Percentiles rank a stretch among this genome's conserved stretches.
Conservation (phyloP, 1,284 basidiomycete species). For the Trichosporon faecale region DNA sequence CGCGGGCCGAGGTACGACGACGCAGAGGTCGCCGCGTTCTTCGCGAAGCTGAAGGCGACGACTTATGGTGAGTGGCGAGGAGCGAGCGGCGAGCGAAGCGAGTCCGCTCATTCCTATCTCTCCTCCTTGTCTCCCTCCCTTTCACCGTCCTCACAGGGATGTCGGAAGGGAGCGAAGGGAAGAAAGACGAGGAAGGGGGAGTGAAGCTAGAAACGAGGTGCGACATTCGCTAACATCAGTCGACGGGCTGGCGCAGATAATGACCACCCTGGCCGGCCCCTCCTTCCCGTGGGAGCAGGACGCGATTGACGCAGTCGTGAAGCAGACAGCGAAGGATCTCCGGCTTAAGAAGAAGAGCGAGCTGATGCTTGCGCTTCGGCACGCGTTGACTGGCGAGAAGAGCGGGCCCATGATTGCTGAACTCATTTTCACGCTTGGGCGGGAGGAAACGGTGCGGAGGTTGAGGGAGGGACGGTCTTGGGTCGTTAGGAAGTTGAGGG, state of each 20-base stretch:
- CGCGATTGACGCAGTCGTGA: constrained; percentile 54
- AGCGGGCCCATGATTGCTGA: constrained; percentile 38
- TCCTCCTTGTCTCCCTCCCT: too few relatives aligned
- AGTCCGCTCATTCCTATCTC: too few relatives aligned
- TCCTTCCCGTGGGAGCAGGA: constrained; percentile 35
- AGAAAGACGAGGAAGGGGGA: too few relatives aligned
- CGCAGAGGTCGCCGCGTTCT: constrained; percentile 60
- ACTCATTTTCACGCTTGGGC: constrained; percentile 37
- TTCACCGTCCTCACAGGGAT: too few relatives aligned
- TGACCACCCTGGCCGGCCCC: constrained; percentile 19
- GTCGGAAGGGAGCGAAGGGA: too few relatives aligned
- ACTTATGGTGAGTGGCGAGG: constrained; percentile 54
- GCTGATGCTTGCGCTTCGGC: constrained; percentile 68
- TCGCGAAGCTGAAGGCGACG: constrained; percentile 53
- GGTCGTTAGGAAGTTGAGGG: constrained; percentile 10
- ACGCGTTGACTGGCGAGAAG: constrained; percentile 71
- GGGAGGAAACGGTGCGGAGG: constrained; percentile 25
- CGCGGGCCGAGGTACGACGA: constrained; percentile 61
- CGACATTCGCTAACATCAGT: constrained; percentile 17
- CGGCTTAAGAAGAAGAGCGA: constrained; percentile 56
- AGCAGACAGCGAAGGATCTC: constrained; percentile 54
- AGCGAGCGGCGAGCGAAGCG: not conserved
- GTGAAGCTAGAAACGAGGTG: too few relatives aligned
- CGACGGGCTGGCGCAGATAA: constrained; percentile 26
- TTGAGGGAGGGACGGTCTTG: constrained; percentile 28